Conservation (phyloP, 768 basidiomycete species). For the Cystofilobasidium ferigula region DNA sequence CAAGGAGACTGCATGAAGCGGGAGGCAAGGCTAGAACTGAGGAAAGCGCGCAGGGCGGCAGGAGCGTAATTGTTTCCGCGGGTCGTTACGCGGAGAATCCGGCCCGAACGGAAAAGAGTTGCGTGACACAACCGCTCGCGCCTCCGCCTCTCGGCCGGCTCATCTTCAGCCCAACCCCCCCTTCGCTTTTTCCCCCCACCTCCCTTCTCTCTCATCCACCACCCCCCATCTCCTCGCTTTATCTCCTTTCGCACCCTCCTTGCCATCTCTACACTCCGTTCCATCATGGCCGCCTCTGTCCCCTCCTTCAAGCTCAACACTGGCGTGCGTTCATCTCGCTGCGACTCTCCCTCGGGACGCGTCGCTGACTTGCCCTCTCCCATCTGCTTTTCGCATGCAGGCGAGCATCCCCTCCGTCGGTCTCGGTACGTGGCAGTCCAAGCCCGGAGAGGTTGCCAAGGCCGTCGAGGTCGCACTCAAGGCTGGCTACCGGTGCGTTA, state of each 20-base stretch:
- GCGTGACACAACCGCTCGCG: too few species aligned
- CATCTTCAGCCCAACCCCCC: too few species aligned
- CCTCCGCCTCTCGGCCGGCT: too few species aligned
- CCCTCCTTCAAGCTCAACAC: slow-evolving; percentile 18
- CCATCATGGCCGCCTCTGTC: slow-evolving; percentile 5
- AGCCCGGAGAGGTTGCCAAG: slow-evolving; percentile 55
- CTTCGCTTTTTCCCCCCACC: too few species aligned
- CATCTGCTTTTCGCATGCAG: not conserved
- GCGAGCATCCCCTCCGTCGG: slow-evolving; percentile 59
- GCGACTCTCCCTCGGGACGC: too few species aligned
- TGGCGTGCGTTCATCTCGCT: slow-evolving; percentile 4
- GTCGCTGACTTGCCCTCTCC: not conserved
- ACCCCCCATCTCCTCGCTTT: not conserved
- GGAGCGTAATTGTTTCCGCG: too few species aligned
- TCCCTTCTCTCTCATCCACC: too few species aligned
- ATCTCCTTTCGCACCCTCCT: not conserved
- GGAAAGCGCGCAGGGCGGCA: too few species aligned
- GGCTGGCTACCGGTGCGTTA: slow-evolving; percentile 56
- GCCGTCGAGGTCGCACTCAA: slow-evolving; percentile 66
- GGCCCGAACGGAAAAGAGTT: too few species aligned
- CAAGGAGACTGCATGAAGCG: too few species aligned
- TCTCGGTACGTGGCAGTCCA: slow-evolving; percentile 43
- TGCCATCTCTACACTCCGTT: not conserved
- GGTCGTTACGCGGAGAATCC: too few species aligned
- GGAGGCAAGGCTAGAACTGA: too few species aligned